Evolutionary conservation across 176 grass and related monocot genomes (phyloP).

Genomic region (Aegilops sharonensis): DNA sequence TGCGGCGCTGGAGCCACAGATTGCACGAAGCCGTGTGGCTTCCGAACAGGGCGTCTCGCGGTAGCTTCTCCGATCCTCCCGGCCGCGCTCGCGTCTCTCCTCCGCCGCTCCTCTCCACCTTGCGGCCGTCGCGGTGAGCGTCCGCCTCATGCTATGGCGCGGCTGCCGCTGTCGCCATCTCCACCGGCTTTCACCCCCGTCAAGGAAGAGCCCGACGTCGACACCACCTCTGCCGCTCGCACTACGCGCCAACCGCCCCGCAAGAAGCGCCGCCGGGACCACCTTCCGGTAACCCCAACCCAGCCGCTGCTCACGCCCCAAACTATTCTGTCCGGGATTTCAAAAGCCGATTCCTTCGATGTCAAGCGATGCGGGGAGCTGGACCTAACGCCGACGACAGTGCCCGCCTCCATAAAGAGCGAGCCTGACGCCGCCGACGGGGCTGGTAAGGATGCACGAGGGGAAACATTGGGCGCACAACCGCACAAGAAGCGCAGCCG

Average conservation of each 20-base stretch:
- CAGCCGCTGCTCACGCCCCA: slow-evolving; percentile 34
- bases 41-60: too few species aligned
- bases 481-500: slow-evolving; percentile 20
- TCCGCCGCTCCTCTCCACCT: too few species aligned
- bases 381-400: neutral
- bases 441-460: neutral
- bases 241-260: neutral
- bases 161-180: neutral
- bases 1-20: too few species aligned
- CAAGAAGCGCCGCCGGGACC: slow-evolving; percentile 17
- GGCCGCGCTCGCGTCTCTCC: too few species aligned
- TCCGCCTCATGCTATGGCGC: slow-evolving; percentile 26
- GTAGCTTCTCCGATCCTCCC: too few species aligned
- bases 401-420: slow-evolving; percentile 10
- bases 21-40: too few species aligned
- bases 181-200: slow-evolving; percentile 6
- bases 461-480: neutral
- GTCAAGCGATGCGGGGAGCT: neutral
- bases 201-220: slow-evolving; percentile 30
- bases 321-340: neutral
- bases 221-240: neutral
- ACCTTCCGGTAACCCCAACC: neutral
- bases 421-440: neutral
- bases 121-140: neutral
- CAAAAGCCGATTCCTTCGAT: neutral